Conservation (phyloP, 1,284 basidiomycete genomes). For the Cryptococcus wingfieldii region DNA sequence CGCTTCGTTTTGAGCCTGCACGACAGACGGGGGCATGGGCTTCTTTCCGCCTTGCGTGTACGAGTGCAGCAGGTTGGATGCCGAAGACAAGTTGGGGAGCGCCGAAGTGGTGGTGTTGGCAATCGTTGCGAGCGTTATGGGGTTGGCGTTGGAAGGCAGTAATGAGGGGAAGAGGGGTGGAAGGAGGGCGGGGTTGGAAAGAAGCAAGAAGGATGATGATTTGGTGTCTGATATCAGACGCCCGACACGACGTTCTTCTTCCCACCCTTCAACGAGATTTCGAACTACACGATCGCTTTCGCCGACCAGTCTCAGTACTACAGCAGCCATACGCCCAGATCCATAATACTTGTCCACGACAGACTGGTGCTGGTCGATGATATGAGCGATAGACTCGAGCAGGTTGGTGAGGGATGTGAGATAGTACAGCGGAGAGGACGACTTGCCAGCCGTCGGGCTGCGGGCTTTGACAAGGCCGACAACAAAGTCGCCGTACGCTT, state of each 20-base stretch:
- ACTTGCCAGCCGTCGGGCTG: constrained; percentile 71
- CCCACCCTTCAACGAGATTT: constrained; percentile 77
- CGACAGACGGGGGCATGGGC: constrained; percentile 34
- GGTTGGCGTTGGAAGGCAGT: constrained; percentile 16
- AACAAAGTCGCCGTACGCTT: constrained; percentile 89
- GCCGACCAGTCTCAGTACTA: constrained; percentile 70
- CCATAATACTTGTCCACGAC: constrained; percentile 98
- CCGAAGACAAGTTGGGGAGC: constrained; percentile 49
- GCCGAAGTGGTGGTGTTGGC: constrained; percentile 39
- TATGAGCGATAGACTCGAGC: constrained; percentile 91
- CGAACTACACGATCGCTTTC: constrained; percentile 83
- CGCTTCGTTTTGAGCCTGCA: constrained; percentile 6
- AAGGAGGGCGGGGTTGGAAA: constrained; percentile 34
- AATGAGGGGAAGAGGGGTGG: constrained; percentile 37
- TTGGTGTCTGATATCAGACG: constrained; percentile 48
- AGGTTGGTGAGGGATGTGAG: constrained; percentile 77
- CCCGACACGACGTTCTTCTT: constrained; percentile 66
- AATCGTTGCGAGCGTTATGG: constrained; percentile 35
- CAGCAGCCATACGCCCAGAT: constrained; percentile 71
- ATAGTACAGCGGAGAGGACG: constrained; percentile 83
- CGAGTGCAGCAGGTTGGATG: constrained; percentile 38
- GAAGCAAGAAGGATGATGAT: constrained; percentile 41
- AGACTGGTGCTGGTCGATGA: constrained; percentile 95
- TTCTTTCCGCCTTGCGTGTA: constrained; percentile 40
- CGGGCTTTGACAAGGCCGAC: constrained; percentile 79